Evolutionary conservation across 2,329 filamentous ascomycete species (phyloP), one percentile per base, ranked within the genome.

Genomic region (Colletotrichum viniferum): DNA sequence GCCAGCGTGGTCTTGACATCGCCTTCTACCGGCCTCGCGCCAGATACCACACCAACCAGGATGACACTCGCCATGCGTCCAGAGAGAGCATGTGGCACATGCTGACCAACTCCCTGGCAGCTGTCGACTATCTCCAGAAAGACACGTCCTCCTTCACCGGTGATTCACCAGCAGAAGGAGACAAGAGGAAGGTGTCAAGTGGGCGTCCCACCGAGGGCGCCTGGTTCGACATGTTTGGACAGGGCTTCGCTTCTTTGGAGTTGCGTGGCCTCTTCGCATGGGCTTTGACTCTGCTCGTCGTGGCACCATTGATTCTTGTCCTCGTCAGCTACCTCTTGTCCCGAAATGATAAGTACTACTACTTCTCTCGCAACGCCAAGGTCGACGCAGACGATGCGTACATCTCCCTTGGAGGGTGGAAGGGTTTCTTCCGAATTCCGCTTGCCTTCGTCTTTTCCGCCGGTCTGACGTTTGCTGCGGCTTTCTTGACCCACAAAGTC

Each of bases 141-240:
- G 91, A 95, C 78, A 92, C 90, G 1, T 92, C 91, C 73, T 86
- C 90, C 61, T 98, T 97, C 80, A 52, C 12, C 6, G 90, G 90
- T 66, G 91, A 93, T 7, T 84, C 87, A 18, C 84, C 90, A 52
- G 84, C 86, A 12, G 90, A 92, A 69, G 86, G 88, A 8, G 87
- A 89, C 71, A 87, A 88, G 66, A 90, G 89, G 70, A 92, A 92
- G 79, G 90, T 94, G 3, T 88, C 91, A 77, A 94, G 93, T 76
- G 94, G 94, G 12, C 88, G 86, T 43, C 92, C 92, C 7, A 92
- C 90, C 18, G 88, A 91, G 75, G 95, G 93, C 34, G 95, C 98
- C 16, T 99, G 96, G 95, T 98, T 98, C 81, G 97, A 98, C 81
- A 85, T 98, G 9, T 96, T 98, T 78, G 97, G 96, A 58, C 90